Base-by-base conservation (phyloP, 2,329 filamentous ascomycete species). In the Periconia macrospinosa region DNA sequence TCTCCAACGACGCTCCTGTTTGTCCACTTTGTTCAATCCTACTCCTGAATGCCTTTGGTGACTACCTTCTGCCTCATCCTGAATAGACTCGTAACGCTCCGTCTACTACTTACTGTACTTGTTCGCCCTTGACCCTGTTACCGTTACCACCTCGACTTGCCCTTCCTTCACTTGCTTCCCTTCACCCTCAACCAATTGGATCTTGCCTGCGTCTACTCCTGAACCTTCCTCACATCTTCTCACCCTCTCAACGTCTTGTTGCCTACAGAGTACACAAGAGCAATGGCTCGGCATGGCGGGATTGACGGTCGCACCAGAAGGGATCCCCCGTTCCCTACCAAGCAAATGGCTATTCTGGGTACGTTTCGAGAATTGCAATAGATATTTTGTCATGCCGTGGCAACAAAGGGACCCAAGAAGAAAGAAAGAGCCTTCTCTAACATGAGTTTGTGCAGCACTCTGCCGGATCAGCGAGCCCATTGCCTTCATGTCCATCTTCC, bases 401-500 rank as follows among this genome's bases (percentile, higher is more conserved):
- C n/a, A n/a, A n/a, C n/a, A n/a, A n/a, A n/a, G n/a, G n/a, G n/a
- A n/a, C n/a, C n/a, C n/a, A n/a, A n/a, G n/a, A n/a, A n/a, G 7
- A 20, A 18, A 33, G 10, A 30, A 10, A 33, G 43, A 5, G 23
- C 23, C 5, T 27, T 8, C 8, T 27, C 51, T 53, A 41, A 57
- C 53, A 23, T 49, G 17, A 6, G 19, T 45, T 2, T 19, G 27
- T n/a, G 33, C 59, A 95, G 92, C 92, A 44, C 82, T 96, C 69
- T 96, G 92, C 77, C 88, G 94, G 70, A 93, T 99, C 79, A 97
- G 92, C 81, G 94, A 99, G 74, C 94, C 94, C 49, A 97, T 99
- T 74, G 94, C 94, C 6, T 97, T 99, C 81, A 97, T 97, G 91
- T 97, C 92, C 50, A 97, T 97, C 65, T 97, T 99, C 72, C 94